phyloP scores from a whole-genome alignment of 1,284 basidiomycete species.

The Rhodofomes roseus region DNA sequence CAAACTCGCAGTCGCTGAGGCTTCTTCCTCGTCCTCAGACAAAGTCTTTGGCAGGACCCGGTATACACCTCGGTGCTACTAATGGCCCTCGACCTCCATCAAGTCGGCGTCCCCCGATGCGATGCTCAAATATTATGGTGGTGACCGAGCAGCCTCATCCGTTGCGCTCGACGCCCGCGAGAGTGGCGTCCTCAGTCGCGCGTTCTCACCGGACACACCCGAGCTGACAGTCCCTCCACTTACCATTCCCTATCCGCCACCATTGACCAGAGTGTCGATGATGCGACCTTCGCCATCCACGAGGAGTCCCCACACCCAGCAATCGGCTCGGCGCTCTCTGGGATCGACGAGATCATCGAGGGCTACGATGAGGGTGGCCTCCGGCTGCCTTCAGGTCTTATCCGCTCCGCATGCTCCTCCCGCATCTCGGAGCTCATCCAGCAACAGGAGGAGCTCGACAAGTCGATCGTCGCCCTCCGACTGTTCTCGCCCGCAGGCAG shows the following conservation, averaged over 20 bases:
- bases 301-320: background rate
- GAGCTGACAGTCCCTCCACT: constrained; percentile 5
- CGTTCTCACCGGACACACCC: background rate
- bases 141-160: background rate
- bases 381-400: constrained; percentile 9
- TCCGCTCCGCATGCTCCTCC: constrained; percentile 26
- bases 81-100: background rate
- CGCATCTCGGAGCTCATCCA: constrained; percentile 49
- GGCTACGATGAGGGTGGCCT: background rate
- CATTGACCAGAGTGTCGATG: background rate
- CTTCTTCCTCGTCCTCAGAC: constrained; percentile 15
- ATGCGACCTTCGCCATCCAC: background rate
- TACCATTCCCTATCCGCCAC: constrained; percentile 2
- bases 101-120: background rate
- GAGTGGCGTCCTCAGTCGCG: background rate
- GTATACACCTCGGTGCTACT: constrained; percentile 15
- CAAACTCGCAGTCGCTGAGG: constrained; percentile 4
- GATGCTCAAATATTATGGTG: background rate
- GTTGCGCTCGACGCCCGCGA: background rate
- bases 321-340: background rate
- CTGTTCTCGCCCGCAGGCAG: constrained; percentile 38
- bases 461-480: constrained; percentile 56
- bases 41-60: constrained; percentile 27
- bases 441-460: constrained; percentile 62
- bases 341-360: constrained; percentile 2